phyloP scores from a whole-genome alignment of 352 stramenopile genomes.

The Thalassiosira mediterranea region DNA sequence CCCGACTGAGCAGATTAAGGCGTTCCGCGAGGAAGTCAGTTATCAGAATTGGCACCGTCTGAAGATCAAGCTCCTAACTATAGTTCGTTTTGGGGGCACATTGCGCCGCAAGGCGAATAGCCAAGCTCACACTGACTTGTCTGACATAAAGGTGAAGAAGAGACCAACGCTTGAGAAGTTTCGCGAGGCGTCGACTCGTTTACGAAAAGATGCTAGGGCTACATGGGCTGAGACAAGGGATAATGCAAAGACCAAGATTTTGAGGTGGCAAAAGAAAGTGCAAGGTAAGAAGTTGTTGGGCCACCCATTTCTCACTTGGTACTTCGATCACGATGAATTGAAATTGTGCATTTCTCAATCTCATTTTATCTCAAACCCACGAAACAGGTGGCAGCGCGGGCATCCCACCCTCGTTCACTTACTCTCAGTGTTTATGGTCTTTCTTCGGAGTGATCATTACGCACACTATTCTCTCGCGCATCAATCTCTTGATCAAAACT shows the following conservation, averaged over 20 bases:
- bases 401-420: conserved; percentile 32
- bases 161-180: background rate
- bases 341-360: background rate
- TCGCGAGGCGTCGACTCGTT: background rate
- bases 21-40: background rate
- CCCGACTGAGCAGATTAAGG: conserved; percentile 5
- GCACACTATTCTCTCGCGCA: conserved; percentile 28
- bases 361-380: conserved; percentile 1
- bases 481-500: conserved; percentile 18
- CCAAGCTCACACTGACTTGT: background rate
- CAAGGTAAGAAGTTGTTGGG: too few species aligned
- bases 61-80: conserved; percentile 26
- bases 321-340: background rate
- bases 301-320: too few species aligned
- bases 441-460: conserved; percentile 36
- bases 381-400: too few species aligned
- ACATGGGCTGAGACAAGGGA: conserved; percentile 1
- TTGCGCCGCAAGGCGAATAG: conserved; percentile 2
- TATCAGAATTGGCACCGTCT: conserved; percentile 15
- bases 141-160: background rate
- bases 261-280: conserved; percentile 8
- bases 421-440: conserved; percentile 24
- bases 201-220: conserved; percentile 4
- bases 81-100: conserved; percentile 24
- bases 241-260: conserved; percentile 1